Percentiles rank a stretch among this genome's conserved stretches.
Evolutionary conservation across 2,329 filamentous ascomycete genomes (phyloP).

Genomic region (Byssoonygena ceratinophila): DNA sequence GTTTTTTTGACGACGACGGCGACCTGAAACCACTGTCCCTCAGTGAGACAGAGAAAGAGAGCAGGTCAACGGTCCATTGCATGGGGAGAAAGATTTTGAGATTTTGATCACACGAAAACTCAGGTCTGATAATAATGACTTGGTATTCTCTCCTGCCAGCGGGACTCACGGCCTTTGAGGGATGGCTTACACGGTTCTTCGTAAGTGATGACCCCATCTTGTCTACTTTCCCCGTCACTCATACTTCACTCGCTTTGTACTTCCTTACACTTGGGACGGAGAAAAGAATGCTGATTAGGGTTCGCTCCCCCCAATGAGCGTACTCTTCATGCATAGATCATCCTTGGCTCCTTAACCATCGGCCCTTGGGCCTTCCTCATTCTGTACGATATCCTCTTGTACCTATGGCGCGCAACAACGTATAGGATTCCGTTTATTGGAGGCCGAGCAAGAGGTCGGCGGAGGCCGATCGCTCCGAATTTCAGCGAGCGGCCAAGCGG

Average conservation of each 20-base stretch:
- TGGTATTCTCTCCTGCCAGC: conserved; percentile 56
- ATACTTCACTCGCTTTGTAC: not conserved
- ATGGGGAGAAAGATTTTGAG: not conserved
- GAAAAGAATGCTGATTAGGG: not conserved
- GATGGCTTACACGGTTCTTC: conserved; percentile 52
- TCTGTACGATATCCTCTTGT: conserved; percentile 54
- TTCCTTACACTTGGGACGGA: not conserved
- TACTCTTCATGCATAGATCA: conserved; percentile 38
- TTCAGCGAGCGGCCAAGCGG: conserved; percentile 47
- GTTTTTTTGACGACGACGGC: not conserved
- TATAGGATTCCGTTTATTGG: conserved; percentile 52
- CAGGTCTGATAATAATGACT: conserved; percentile 39
- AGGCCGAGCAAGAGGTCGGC: conserved; percentile 50
- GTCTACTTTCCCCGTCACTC: not conserved
- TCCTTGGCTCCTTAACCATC: conserved; percentile 51
- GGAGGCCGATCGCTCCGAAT: conserved; percentile 51
- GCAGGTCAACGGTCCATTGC: not conserved
- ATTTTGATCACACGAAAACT: not conserved
- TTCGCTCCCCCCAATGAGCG: not conserved
- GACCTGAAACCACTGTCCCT: not conserved
- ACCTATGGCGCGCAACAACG: conserved; percentile 47
- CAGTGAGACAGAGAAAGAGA: not conserved
- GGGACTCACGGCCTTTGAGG: conserved; percentile 48
- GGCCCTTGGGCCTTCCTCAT: conserved; percentile 53
- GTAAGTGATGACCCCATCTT: conserved; percentile 36